Evolutionary conservation across 139 green algal genomes (phyloP).

Genomic region (Penium margaritaceum): DNA sequence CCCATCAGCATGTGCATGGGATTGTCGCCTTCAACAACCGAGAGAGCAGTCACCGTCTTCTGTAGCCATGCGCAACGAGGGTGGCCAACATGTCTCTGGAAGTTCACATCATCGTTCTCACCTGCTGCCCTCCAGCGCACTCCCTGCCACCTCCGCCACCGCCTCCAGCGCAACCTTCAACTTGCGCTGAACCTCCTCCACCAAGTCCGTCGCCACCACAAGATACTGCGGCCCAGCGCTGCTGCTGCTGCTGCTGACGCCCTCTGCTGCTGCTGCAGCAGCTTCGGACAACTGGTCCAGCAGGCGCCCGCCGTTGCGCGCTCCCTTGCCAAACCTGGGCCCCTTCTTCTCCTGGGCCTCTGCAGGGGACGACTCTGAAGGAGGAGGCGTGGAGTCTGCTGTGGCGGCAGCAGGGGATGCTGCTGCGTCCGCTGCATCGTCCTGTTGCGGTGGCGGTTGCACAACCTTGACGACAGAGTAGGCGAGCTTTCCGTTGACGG

Average conservation of each 20-base stretch:
- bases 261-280: too few relatives aligned
- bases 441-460: neutral
- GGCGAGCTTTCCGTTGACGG: conserved; percentile 80
- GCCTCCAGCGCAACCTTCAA: conserved; percentile 51
- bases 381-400: too few relatives aligned
- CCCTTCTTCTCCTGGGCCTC: too few relatives aligned
- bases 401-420: neutral
- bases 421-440: neutral
- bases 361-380: too few relatives aligned
- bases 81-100: too few relatives aligned
- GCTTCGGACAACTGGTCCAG: conserved; percentile 2
- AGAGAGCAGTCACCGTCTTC: too few relatives aligned
- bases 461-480: conserved; percentile 72
- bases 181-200: conserved; percentile 62
- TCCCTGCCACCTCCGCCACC: conserved; percentile 59
- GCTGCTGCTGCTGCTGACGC: too few relatives aligned
- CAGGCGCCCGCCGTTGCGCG: neutral
- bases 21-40: too few relatives aligned
- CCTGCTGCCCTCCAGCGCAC: conserved; percentile 58
- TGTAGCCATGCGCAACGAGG: too few relatives aligned
- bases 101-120: too few relatives aligned
- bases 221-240: conserved; percentile 6
- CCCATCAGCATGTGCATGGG: too few relatives aligned
- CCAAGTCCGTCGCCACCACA: conserved; percentile 68
- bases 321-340: conserved; percentile 19